Percentiles rank a stretch among this genome's conserved stretches.
Conservation (phyloP, 768 basidiomycete genomes). For the Termitomyces sp. region DNA sequence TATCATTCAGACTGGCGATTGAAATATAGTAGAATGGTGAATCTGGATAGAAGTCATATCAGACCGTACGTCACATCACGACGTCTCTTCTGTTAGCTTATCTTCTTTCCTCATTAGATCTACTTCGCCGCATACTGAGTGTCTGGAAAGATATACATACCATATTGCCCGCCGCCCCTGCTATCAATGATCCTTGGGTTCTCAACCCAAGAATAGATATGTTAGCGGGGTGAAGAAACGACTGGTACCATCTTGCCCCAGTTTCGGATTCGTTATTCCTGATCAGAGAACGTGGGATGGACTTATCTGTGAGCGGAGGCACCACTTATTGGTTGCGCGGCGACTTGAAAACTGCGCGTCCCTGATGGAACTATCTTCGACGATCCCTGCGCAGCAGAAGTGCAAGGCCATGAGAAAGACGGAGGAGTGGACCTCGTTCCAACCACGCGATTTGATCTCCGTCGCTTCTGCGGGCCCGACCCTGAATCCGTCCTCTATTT, state of each 20-base stretch:
- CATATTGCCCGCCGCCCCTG: background rate
- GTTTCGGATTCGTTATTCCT: background rate
- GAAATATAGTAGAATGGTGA: background rate
- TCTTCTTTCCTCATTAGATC: background rate
- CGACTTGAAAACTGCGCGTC: background rate
- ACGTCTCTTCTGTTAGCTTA: background rate
- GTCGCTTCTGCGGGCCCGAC: no score
- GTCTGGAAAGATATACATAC: background rate
- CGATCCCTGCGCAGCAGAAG: background rate
- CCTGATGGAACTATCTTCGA: background rate
- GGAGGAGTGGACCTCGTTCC: no score
- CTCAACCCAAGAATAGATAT: background rate
- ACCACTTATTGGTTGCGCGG: background rate
- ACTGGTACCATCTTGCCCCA: background rate
- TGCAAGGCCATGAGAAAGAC: background rate
- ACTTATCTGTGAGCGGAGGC: background rate
- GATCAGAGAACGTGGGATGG: no score
- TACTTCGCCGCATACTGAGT: background rate
- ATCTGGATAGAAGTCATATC: background rate
- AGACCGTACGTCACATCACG: background rate
- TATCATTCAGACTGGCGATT: background rate
- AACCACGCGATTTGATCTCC: no score
- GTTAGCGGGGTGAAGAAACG: background rate
- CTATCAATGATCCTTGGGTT: background rate
- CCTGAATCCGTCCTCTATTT: no score